Evolutionary conservation across 345 rosid genomes (phyloP).

Genomic region (Carallia pectinifolia): DNA sequence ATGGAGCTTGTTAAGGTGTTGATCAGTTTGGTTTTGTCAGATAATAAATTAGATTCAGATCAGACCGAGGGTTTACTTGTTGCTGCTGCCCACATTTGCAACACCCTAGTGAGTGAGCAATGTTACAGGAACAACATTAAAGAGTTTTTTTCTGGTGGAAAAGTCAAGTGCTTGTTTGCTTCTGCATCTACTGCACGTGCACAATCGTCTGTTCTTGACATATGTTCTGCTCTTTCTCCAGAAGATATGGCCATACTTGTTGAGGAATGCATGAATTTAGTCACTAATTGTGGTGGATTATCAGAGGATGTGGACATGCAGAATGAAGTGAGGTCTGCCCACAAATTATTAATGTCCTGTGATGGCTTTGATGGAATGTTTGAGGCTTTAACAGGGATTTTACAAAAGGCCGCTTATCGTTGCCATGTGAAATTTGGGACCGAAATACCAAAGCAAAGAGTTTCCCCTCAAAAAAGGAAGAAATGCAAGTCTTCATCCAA

Average conservation of each 20-base stretch:
- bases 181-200: conserved; percentile 59
- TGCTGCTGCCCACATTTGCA: conserved; percentile 57
- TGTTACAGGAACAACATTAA: conserved; percentile 49
- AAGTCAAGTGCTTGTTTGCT: conserved; percentile 50
- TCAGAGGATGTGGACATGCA: conserved; percentile 55
- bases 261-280: conserved; percentile 57
- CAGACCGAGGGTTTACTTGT: conserved; percentile 74
- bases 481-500: conserved; percentile 50
- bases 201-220: conserved; percentile 60
- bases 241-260: conserved; percentile 47
- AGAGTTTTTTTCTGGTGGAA: conserved; percentile 52
- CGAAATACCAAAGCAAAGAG: conserved; percentile 49
- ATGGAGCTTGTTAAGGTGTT: conserved; percentile 65
- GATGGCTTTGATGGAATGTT: conserved; percentile 52
- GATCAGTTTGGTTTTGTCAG: conserved; percentile 48
- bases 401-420: conserved; percentile 71
- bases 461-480: conserved; percentile 46
- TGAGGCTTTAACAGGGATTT: conserved; percentile 45
- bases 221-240: conserved; percentile 48
- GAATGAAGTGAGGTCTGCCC: conserved; percentile 72
- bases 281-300: conserved; percentile 56
- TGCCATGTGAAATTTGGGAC: conserved; percentile 73
- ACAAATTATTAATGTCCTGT: conserved; percentile 63
- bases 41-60: conserved; percentile 42
- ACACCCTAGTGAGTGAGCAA: conserved; percentile 47